These are phyloP conservation scores for Lindgomyces ingoldianus DNA, from an alignment of 495 filamentous ascomycete species.

Conservation along the genomic window DNA sequence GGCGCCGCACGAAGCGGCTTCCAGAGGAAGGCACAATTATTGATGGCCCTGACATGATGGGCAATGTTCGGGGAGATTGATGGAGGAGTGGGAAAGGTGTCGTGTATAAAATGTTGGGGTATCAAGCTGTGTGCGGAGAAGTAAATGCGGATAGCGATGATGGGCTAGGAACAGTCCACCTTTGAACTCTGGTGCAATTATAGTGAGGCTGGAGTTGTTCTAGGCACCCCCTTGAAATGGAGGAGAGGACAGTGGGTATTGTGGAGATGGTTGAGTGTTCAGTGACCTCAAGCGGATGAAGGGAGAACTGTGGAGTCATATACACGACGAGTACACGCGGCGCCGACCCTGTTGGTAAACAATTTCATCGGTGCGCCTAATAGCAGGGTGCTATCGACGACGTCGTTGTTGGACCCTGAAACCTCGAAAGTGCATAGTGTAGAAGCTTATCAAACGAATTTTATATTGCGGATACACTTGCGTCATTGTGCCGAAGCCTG, in stretches of 20 bases:
- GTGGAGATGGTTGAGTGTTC: not conserved
- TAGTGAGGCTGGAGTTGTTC: not conserved
- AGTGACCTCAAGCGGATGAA: not conserved
- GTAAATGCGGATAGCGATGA: not conserved
- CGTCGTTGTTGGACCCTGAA: conserved; percentile 15
- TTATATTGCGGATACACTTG: not conserved
- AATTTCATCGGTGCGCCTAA: not conserved
- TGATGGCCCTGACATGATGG: conserved; percentile 30
- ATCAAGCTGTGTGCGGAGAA: not conserved
- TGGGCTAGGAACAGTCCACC: not conserved
- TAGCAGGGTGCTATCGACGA: not conserved
- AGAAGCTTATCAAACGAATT: conserved; percentile 25
- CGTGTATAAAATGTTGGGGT: not conserved
- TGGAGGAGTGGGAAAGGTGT: not conserved
- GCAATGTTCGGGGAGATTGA: too few relatives aligned
- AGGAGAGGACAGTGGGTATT: conserved; percentile 12
- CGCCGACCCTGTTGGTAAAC: not conserved
- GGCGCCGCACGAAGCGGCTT: conserved; percentile 37
- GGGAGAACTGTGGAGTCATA: not conserved
- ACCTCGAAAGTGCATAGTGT: not conserved
- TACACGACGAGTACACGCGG: not conserved
- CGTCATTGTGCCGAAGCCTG: conserved; percentile 18
- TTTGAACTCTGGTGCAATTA: not conserved
- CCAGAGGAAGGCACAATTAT: conserved; percentile 13
- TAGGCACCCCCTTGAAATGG: not conserved